A percentile compares a stretch with the other conserved stretches of the same genome.
phyloP scores from a whole-genome alignment of 495 filamentous ascomycete species.

The Hyaloscypha variabilis region DNA sequence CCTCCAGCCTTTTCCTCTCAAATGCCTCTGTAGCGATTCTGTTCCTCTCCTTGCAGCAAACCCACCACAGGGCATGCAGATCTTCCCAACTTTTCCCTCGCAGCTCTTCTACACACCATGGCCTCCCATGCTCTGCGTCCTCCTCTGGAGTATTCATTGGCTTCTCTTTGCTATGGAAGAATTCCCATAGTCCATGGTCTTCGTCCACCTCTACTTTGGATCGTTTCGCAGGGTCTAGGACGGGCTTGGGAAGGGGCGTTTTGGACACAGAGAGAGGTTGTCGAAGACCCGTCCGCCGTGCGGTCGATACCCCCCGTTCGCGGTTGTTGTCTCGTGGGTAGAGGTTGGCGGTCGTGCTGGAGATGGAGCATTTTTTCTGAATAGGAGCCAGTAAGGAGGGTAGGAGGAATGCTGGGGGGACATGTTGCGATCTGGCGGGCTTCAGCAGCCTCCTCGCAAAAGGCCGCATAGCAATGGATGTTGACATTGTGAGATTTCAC shows the following conservation, averaged over 20 bases:
- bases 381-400: slow-evolving; percentile 23
- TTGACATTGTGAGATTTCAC: slow-evolving; percentile 41
- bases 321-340: slow-evolving; percentile 63
- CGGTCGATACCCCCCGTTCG: slow-evolving; percentile 76
- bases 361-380: slow-evolving; percentile 33
- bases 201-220: slow-evolving; percentile 59
- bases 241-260: slow-evolving; percentile 74
- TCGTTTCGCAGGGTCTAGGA: slow-evolving; percentile 50
- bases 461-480: slow-evolving; percentile 45
- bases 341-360: slow-evolving; percentile 39
- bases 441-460: slow-evolving; percentile 30
- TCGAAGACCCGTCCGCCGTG: slow-evolving; percentile 76
- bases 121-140: slow-evolving; percentile 69
- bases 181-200: slow-evolving; percentile 91
- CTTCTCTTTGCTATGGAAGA: slow-evolving; percentile 72
- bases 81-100: slow-evolving; percentile 91
- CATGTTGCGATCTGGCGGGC: slow-evolving; percentile 20
- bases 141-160: slow-evolving; percentile 69
- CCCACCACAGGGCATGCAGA: slow-evolving; percentile 91
- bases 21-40: slow-evolving; percentile 74
- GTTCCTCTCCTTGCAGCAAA: slow-evolving; percentile 91
- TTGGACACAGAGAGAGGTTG: slow-evolving; percentile 69
- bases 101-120: slow-evolving; percentile 88
- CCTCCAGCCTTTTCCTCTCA: slow-evolving; percentile 64
- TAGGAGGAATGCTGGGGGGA: slow-evolving; percentile 31